Base-by-base conservation (phyloP, 202 grass and related monocot genomes). In the Hordeum pubiflorum region DNA sequence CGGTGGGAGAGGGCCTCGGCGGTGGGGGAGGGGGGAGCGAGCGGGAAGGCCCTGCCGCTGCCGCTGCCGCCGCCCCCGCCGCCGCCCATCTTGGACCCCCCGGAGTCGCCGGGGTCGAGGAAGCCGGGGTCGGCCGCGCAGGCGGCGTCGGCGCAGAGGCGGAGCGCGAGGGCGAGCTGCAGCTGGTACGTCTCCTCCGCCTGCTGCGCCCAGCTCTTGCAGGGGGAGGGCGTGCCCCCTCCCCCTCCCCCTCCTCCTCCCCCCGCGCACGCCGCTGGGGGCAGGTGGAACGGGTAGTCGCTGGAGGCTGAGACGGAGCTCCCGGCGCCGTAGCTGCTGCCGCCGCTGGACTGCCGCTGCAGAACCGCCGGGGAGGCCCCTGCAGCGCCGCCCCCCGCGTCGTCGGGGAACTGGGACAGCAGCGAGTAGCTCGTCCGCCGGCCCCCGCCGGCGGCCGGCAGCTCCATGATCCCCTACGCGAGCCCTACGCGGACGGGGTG, bases 171-270 rank as follows among this genome's bases (percentile, higher is more conserved):
- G 4, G 92, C 92, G 44, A 93, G 92, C 87, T 99, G 96, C 61
- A 99, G 87, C 72, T 95, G 96, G 89, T 95, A 99, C 31, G 96
- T 99, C 78, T 99, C 96, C 86, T 95, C 92, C 6, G 96, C 92
- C 91, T 99, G 96, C 88, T 95, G 96, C 44, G 92, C 96, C 96
- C 96, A 96, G 90, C 92, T 99, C 89, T 93, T 96, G 77, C 83
- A 77, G 10, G 74, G 39, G 34, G 86, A 86, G n/a, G 72, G 88
- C 44, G 33, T 81, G 9, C 73, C 59, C 59, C 69, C 74, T 1
- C 54, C 82, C 9, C 31, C n/a, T 9, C 18, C 50, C 3, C 14
- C 41, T 3, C 7, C 24, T 20, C 8, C 36, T 7, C 7, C 69
- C 15, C 14, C 12, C 14, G 27, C 61, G 31, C 58, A 77, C 20